These are phyloP conservation scores for Chlamydomonas eustigma DNA, from an alignment of 139 green algal species.

Conservation along the genomic window DNA sequence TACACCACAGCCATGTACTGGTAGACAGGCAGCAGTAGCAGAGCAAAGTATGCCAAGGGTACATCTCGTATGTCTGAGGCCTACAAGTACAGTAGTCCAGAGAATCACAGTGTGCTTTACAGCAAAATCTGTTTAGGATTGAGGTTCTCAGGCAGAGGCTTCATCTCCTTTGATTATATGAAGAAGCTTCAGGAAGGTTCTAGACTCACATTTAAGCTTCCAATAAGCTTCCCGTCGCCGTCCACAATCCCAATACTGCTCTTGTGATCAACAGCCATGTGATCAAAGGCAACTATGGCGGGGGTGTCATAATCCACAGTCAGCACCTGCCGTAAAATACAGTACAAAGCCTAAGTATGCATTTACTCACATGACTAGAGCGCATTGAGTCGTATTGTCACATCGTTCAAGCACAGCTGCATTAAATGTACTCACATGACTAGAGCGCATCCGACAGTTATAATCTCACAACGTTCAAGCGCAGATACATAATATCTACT, in stretches of 20 bases:
- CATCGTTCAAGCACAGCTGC: too few species aligned
- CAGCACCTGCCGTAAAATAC: too few species aligned
- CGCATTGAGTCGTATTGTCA: too few species aligned
- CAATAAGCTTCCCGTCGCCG: conserved; percentile 32
- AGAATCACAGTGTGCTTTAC: too few species aligned
- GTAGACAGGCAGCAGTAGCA: conserved; percentile 15
- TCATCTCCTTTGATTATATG: too few species aligned
- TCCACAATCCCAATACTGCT: conserved; percentile 41
- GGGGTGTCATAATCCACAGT: conserved; percentile 7
- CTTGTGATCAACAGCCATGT: conserved; percentile 45
- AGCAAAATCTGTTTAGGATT: too few species aligned
- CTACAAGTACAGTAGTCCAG: neutral
- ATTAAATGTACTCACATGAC: too few species aligned
- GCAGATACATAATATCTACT: neutral
- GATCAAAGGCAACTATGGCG: conserved; percentile 13
- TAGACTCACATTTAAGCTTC: conserved; percentile 39
- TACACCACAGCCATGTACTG: conserved; percentile 15
- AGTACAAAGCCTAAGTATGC: too few species aligned
- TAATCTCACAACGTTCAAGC: too few species aligned
- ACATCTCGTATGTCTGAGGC: conserved; percentile 13
- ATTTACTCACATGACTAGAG: neutral
- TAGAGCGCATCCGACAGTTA: too few species aligned
- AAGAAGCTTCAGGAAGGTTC: too few species aligned
- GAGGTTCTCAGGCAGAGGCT: too few species aligned
- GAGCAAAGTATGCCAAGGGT: conserved; percentile 2